A percentile compares a stretch with the other conserved stretches of the same genome.
phyloP scores from a whole-genome alignment of 352 stramenopile species.

The Pseudoperonospora humuli region DNA sequence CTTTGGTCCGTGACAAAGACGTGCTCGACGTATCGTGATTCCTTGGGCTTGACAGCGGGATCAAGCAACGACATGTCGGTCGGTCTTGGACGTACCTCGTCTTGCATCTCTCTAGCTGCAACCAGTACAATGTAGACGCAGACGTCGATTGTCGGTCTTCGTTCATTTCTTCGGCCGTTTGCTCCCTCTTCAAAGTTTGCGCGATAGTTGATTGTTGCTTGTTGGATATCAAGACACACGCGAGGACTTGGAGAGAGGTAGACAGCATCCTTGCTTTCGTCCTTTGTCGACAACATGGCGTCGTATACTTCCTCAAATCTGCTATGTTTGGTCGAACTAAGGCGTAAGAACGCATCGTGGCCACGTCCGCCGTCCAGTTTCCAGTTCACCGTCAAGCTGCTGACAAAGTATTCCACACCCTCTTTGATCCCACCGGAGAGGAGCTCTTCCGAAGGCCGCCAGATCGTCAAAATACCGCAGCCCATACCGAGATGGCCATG shows the following conservation, averaged over 20 bases:
- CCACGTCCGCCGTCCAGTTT: conserved; percentile 34
- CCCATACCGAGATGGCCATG: conserved; percentile 15
- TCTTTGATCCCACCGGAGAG: conserved; percentile 33
- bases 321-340: conserved; percentile 61
- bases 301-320: conserved; percentile 30
- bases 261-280: conserved; percentile 1
- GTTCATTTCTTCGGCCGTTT: conserved; percentile 18
- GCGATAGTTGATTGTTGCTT: conserved; percentile 22
- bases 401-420: conserved; percentile 51
- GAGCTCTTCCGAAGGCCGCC: conserved; percentile 53
- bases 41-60: conserved; percentile 18
- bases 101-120: conserved; percentile 21
- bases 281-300: background rate
- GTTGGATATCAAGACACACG: conserved; percentile 20
- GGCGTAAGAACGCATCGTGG: conserved; percentile 38
- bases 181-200: conserved; percentile 19
- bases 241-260: background rate
- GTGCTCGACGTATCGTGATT: conserved; percentile 33
- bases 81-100: too few relatives aligned
- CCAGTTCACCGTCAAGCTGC: conserved; percentile 56
- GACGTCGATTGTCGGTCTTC: conserved; percentile 31
- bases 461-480: conserved; percentile 50
- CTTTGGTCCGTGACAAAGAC: conserved; percentile 54
- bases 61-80: conserved; percentile 18
- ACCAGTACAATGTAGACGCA: conserved; percentile 44